Base-by-base conservation (phyloP, 192 early-diverging fungal genomes). In the Coemansia guatemalensis region DNA sequence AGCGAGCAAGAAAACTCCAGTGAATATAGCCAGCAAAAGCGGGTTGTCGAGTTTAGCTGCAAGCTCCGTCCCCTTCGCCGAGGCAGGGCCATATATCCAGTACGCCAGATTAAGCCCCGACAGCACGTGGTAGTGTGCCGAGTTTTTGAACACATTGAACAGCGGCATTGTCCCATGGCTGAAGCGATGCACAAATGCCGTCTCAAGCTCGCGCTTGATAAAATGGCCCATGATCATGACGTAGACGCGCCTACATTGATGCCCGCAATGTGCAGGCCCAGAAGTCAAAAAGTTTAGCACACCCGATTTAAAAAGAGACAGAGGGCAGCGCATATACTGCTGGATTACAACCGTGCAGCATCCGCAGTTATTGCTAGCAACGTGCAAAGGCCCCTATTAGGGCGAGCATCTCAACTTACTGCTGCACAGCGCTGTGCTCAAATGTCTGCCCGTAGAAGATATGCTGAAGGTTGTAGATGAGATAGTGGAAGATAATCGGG, bases 121-220 rank as follows among this genome's bases (percentile, higher is more conserved):
- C 8, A 96, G 76, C 41, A 96, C 61, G 85, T 93, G 93, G 80
- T 98, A 98, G 69, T 98, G 95, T 39, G 85, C 84, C 55, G 91
- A 95, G 81, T 98, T 98, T 76, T 96, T 98, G 63, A 95, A 93
- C 14, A 98, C 79, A 68, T 95, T 95, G n/a, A 69, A 51, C 60
- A 94, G 81, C n/a, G 96, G 96, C 96, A 98, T 98, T 8, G 94
- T 95, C 26, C 90, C 92, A 68, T 94, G 90, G 39, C 88, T 91
- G 75, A 96, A 96, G 22, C 92, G 88, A 69, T 98, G 95, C 27
- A 97, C 89, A 85, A 93, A 94, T 2, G 93, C 58, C 3, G 96
- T 96, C 68, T 98, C 96, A 48, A 88, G 85, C 78, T 96, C 94
- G 22, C 96, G 89, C 82, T 98, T 96, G 64, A 90, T 59, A 71